These are phyloP conservation scores for Hypsizygus marmoreus DNA, from an alignment of 768 basidiomycete genomes.

Conservation along the genomic window DNA sequence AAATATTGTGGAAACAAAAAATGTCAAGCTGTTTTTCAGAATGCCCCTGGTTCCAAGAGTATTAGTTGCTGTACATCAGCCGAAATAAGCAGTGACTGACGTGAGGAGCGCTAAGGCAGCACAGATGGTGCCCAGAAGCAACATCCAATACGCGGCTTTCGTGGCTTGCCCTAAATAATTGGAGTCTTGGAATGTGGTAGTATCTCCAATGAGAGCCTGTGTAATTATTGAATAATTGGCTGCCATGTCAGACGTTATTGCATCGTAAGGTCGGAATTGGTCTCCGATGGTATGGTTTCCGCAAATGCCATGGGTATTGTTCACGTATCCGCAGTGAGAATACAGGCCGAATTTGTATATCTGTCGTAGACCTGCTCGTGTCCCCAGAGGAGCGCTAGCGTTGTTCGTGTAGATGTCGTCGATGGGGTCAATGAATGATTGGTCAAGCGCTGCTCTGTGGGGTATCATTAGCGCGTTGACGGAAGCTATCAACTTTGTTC, in stretches of 20 bases:
- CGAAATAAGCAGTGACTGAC: constrained; percentile 42
- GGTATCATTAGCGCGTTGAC: no score
- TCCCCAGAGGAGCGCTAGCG: constrained; percentile 59
- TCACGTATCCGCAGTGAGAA: constrained; percentile 74
- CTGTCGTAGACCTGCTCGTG: constrained; percentile 62
- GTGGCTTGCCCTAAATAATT: constrained; percentile 63
- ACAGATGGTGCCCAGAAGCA: constrained; percentile 71
- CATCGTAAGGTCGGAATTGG: constrained; percentile 65
- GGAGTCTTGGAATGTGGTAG: constrained; percentile 62
- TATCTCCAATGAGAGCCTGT: constrained; percentile 48
- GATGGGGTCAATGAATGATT: constrained; percentile 58
- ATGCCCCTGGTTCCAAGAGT: constrained; percentile 53
- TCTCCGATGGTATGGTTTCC: constrained; percentile 59
- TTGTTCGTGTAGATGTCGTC: constrained; percentile 67
- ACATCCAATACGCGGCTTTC: constrained; percentile 72
- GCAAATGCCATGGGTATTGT: constrained; percentile 60
- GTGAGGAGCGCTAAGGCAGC: constrained; percentile 64
- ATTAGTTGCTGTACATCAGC: constrained; percentile 12
- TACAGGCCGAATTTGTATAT: constrained; percentile 82
- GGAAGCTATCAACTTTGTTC: no score
- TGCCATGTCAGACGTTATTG: constrained; percentile 67
- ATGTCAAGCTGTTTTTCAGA: constrained; percentile 62
- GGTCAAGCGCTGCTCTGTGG: constrained; percentile 54
- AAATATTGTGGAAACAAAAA: constrained; percentile 66
- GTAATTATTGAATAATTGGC: constrained; percentile 62